Evolutionary conservation across 768 basidiomycete species (phyloP).

Genomic region (Trametes cingulata): DNA sequence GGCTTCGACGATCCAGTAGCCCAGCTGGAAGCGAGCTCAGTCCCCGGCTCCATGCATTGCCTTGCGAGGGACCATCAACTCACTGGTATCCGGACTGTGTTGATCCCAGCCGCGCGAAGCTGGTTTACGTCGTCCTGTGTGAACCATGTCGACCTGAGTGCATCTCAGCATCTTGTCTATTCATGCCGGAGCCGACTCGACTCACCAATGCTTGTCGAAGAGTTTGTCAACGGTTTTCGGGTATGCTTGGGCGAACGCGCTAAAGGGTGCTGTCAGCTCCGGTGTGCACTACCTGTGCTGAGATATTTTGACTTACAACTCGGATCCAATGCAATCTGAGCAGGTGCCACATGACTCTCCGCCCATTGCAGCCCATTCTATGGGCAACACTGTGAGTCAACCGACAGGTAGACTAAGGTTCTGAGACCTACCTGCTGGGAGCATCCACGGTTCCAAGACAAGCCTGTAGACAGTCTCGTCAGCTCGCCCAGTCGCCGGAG

Average conservation of each 20-base stretch:
- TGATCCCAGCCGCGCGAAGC: constrained; percentile 59
- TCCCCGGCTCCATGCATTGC: not conserved
- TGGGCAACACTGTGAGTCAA: not conserved
- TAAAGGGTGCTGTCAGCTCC: constrained; percentile 25
- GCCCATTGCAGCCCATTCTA: constrained; percentile 77
- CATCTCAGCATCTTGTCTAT: not conserved
- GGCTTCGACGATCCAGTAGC: constrained; percentile 80
- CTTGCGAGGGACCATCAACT: constrained; percentile 23
- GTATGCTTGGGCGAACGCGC: constrained; percentile 60
- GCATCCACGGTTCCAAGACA: constrained; percentile 81
- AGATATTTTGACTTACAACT: constrained; percentile 51
- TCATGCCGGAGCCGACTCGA: not conserved
- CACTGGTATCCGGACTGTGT: constrained; percentile 78
- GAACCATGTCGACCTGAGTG: constrained; percentile 68
- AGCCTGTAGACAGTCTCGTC: constrained; percentile 47
- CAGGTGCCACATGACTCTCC: constrained; percentile 63
- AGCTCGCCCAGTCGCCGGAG: not conserved
- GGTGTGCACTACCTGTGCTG: not conserved
- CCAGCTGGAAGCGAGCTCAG: constrained; percentile 47
- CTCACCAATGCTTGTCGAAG: constrained; percentile 66
- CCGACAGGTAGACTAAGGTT: not conserved
- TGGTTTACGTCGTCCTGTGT: constrained; percentile 57
- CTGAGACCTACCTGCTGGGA: constrained; percentile 53
- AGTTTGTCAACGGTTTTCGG: constrained; percentile 56
- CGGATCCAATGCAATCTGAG: constrained; percentile 60